These are phyloP conservation scores for Tieghemiomyces parasiticus DNA, from an alignment of 192 early-diverging fungal genomes.

Conservation along the genomic window DNA sequence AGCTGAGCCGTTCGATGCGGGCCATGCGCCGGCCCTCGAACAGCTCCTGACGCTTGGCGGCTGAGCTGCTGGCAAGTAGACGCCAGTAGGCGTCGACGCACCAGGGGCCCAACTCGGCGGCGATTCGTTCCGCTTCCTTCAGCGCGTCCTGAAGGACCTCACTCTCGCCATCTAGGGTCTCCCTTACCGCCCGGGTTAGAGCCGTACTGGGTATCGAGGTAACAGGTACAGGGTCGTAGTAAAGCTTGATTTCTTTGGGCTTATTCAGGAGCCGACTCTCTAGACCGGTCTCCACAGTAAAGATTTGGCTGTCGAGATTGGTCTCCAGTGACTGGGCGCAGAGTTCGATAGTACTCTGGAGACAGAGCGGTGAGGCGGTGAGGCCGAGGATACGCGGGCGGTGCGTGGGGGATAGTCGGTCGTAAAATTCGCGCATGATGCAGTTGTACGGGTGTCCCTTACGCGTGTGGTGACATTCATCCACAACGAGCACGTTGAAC, in stretches of 20 bases:
- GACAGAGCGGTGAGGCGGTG: slow-evolving; percentile 75
- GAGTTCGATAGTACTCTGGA: slow-evolving; percentile 15
- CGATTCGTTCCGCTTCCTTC: slow-evolving; percentile 19
- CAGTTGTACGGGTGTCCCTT: slow-evolving; percentile 58
- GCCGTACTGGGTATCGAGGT: slow-evolving; percentile 28
- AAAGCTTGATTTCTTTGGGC: slow-evolving; percentile 26
- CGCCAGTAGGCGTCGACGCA: slow-evolving; percentile 58
- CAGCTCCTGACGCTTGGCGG: neutral
- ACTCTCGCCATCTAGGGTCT: slow-evolving; percentile 18
- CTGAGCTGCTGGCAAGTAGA: slow-evolving; percentile 4
- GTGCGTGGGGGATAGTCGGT: slow-evolving; percentile 19
- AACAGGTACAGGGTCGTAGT: slow-evolving; percentile 31
- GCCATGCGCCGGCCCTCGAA: neutral
- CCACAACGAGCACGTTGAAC: slow-evolving; percentile 81
- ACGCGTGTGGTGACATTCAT: slow-evolving; percentile 85
- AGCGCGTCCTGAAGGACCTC: slow-evolving; percentile 27
- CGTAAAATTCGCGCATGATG: slow-evolving; percentile 76
- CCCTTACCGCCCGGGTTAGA: slow-evolving; percentile 23
- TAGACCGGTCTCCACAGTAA: slow-evolving; percentile 26
- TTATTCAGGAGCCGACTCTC: slow-evolving; percentile 16
- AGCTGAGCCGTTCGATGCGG: neutral
- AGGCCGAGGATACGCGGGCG: slow-evolving; percentile 81
- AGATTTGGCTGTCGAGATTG: slow-evolving; percentile 36
- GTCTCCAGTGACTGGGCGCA: slow-evolving; percentile 35
- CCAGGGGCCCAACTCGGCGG: slow-evolving; percentile 59